phyloP scores from a whole-genome alignment of 257 asterid genomes.

The Solanum appendiculatum region DNA sequence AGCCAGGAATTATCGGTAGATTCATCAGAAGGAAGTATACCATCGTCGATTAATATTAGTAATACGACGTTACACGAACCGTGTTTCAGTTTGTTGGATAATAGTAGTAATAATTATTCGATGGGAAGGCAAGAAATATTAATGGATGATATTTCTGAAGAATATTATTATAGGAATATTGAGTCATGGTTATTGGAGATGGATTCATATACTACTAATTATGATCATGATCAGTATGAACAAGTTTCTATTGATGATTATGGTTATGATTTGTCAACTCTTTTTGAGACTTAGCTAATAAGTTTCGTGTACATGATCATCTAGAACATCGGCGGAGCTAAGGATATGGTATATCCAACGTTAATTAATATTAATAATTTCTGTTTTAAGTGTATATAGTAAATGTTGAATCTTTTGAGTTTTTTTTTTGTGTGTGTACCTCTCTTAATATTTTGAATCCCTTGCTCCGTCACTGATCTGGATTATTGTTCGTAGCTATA shows the following conservation, averaged over 20 bases:
- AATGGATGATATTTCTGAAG: conserved; percentile 6
- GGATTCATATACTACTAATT: conserved; percentile 11
- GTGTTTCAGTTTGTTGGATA: conserved; percentile 11
- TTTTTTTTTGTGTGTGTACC: background rate
- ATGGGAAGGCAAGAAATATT: background rate
- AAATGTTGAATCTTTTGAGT: background rate
- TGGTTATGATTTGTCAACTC: conserved; percentile 33
- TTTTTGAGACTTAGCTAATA: background rate
- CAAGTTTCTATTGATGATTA: conserved; percentile 13
- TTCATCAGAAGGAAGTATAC: conserved; percentile 29
- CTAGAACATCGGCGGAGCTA: background rate
- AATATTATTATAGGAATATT: conserved; percentile 17
- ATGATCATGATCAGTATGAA: background rate
- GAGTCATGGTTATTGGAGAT: conserved; percentile 47
- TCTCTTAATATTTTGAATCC: background rate
- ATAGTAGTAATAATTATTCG: background rate
- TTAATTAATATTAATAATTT: background rate
- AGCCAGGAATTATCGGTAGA: conserved; percentile 28
- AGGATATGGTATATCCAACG: background rate
- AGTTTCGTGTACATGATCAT: background rate
- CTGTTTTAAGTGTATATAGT: background rate
- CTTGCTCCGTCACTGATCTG: background rate
- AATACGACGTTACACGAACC: background rate
- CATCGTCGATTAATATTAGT: conserved; percentile 10
- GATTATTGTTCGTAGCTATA: background rate